These are phyloP conservation scores for Phlyctochytrium planicorne DNA, from an alignment of 192 early-diverging fungal species.

Conservation along the genomic window DNA sequence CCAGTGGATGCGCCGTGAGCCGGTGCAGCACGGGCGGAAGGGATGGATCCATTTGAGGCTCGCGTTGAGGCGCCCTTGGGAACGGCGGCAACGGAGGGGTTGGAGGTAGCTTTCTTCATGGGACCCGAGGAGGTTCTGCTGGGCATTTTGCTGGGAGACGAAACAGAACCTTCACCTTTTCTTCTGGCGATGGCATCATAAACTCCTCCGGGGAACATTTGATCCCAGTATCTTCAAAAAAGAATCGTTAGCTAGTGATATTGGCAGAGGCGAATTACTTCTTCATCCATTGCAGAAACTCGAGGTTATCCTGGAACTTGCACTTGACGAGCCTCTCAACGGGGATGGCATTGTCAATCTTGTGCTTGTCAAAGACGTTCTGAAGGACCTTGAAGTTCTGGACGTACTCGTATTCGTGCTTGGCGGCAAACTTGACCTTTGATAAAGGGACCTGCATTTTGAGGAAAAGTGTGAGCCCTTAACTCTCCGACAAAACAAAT, in stretches of 20 bases:
- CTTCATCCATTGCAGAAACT: slow-evolving; percentile 96
- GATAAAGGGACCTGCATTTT: slow-evolving; percentile 67
- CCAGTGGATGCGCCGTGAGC: slow-evolving; percentile 10
- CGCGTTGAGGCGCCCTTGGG: slow-evolving; percentile 3
- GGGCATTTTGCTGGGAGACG: slow-evolving; percentile 9
- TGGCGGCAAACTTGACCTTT: slow-evolving; percentile 93
- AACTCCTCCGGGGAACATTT: slow-evolving; percentile 73
- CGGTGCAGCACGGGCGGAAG: background rate
- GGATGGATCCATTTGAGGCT: background rate
- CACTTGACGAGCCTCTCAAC: slow-evolving; percentile 90
- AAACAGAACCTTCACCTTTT: slow-evolving; percentile 27
- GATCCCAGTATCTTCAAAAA: slow-evolving; percentile 76
- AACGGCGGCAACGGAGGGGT: slow-evolving; percentile 1
- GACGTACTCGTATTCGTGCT: slow-evolving; percentile 96
- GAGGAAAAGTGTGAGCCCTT: too few relatives aligned
- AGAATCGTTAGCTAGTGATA: background rate
- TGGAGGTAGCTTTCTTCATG: slow-evolving; percentile 37
- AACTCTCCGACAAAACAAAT: too few relatives aligned
- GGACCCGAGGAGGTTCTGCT: slow-evolving; percentile 21
- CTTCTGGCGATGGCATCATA: slow-evolving; percentile 84
- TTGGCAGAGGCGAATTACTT: slow-evolving; percentile 35
- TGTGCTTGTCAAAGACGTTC: slow-evolving; percentile 80
- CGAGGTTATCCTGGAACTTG: slow-evolving; percentile 98
- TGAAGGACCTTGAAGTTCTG: slow-evolving; percentile 96
- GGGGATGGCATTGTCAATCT: slow-evolving; percentile 90